A percentile compares a stretch with the other conserved stretches of the same genome.
Evolutionary conservation across 495 filamentous ascomycete genomes (phyloP).

Genomic region (Hypoxylon subgilvum): DNA sequence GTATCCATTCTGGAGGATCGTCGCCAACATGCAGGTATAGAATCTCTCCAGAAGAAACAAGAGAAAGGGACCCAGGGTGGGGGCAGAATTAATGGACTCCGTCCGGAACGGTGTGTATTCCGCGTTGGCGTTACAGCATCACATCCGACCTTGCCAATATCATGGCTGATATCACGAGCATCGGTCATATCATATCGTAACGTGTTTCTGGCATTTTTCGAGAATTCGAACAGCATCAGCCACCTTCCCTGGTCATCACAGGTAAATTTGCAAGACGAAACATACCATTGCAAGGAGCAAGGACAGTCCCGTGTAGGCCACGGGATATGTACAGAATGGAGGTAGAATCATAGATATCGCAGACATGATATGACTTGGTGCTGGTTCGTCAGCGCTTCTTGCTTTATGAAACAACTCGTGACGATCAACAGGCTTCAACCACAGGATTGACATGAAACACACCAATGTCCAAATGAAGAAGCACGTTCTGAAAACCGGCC

Average conservation of each 20-base stretch:
- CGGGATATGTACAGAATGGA: background rate
- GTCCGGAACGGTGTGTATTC: slow-evolving; percentile 11
- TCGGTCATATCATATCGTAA: slow-evolving; percentile 11
- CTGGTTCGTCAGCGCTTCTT: slow-evolving; percentile 13
- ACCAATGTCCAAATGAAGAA: slow-evolving; percentile 21
- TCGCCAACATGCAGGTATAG: background rate
- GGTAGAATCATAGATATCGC: background rate
- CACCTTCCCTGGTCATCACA: background rate
- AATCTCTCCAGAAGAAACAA: background rate
- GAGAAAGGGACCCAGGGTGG: slow-evolving; percentile 5
- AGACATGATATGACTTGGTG: background rate
- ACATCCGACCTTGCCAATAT: slow-evolving; percentile 26
- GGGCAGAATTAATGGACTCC: slow-evolving; percentile 8
- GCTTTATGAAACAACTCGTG: slow-evolving; percentile 33
- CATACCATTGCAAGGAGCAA: background rate
- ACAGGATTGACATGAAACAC: slow-evolving; percentile 32
- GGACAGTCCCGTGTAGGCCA: no score
- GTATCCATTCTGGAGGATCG: no score
- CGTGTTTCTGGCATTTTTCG: slow-evolving; percentile 12
- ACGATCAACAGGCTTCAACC: slow-evolving; percentile 22
- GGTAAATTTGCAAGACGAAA: background rate
- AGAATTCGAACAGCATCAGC: slow-evolving; percentile 5
- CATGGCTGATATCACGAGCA: slow-evolving; percentile 7
- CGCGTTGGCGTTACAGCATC: slow-evolving; percentile 15
- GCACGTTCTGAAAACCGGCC: slow-evolving; percentile 8